Evolutionary conservation across 2,329 filamentous ascomycete species (phyloP), one percentile per base, ranked within the genome.

Genomic region (Exophiala mesophila): DNA sequence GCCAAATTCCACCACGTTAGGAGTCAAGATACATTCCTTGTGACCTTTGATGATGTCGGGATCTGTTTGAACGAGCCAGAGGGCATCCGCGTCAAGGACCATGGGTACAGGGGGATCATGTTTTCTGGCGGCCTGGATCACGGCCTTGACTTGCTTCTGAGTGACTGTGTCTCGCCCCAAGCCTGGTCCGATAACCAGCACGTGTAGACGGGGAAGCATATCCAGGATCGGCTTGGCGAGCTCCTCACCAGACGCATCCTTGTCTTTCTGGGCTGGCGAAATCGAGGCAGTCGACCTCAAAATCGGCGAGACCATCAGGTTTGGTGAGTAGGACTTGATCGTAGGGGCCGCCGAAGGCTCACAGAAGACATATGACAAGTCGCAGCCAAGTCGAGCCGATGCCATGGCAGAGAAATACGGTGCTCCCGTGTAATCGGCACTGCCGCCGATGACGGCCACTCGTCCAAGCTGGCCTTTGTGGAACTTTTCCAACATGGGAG

Each of bases 371-470:
- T 55, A 56, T 35, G 49, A 53, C n/a, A 55, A 43, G 20, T 45
- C 34, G 34, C 39, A 55, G 65, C 90, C 92, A 44, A 97, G 69
- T 58, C 85, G 80, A 34, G 92, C 92, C 53, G 88, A 95, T 9
- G 92, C 92, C 81, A 96, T 96, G 52, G 90, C 89, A 15, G 90
- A 96, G 68, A 98, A 98, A 69, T 95, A 98, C 9, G 92, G 92
- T 45, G 92, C 92, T 26, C 92, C 92, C 1, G 92, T 96, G 63
- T 97, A 98, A 70, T 97, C 90, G 62, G 90, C 82, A 60, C 88
- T 94, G 29, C 92, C 92, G 38, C 92, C 92, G 53, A 98, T 92
- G 45, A 98, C 92, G 39, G 82, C 92, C 39, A 98, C 81, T 41
- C 92, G 80, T 4, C 92, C 92, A 53, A 95, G 75, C 66, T 97